A percentile compares a stretch with the other conserved stretches of the same genome.
These are phyloP conservation scores for Sistotremastrum suecicum DNA, from an alignment of 768 basidiomycete species.

Conservation along the genomic window DNA sequence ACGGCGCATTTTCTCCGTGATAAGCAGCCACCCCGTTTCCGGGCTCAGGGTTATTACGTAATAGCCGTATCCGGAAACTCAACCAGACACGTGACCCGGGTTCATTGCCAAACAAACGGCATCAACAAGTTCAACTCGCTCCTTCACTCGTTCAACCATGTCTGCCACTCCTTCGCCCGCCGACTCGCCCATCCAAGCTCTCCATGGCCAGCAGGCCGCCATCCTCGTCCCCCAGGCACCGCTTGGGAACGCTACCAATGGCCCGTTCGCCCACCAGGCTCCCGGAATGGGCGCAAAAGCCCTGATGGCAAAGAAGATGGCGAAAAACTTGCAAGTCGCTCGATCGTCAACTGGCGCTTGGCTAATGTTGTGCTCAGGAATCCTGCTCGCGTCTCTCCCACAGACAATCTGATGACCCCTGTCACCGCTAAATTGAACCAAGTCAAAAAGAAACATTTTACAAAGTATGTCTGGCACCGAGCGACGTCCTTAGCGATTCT, in stretches of 20 bases:
- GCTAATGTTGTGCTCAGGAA: constrained; percentile 37
- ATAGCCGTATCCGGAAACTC: no score
- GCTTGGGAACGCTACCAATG: constrained; percentile 49
- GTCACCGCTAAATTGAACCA: constrained; percentile 84
- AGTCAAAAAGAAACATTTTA: constrained; percentile 87
- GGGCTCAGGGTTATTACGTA: no score
- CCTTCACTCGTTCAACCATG: constrained; percentile 23
- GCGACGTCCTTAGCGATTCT: no score
- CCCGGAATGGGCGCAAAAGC: constrained; percentile 82
- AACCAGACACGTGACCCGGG: no score
- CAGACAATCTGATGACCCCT: constrained; percentile 91
- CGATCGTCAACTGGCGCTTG: constrained; percentile 2
- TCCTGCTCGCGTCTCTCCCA: constrained; percentile 80
- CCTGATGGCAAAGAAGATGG: constrained; percentile 85
- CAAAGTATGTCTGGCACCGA: constrained; percentile 42
- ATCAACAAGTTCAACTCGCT: not conserved
- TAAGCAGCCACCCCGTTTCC: no score
- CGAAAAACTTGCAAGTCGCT: constrained; percentile 63
- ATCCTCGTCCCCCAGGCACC: constrained; percentile 70
- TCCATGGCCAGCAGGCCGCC: constrained; percentile 77
- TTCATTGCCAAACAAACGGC: no score
- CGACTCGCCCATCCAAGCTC: constrained; percentile 69
- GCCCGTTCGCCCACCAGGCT: constrained; percentile 32
- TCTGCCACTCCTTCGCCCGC: constrained; percentile 41
- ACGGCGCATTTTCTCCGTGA: no score